Evolutionary conservation across 805 yeast species (phyloP), one percentile per base, ranked within the genome.

Genomic region (Ogataea thermomethanolica): DNA sequence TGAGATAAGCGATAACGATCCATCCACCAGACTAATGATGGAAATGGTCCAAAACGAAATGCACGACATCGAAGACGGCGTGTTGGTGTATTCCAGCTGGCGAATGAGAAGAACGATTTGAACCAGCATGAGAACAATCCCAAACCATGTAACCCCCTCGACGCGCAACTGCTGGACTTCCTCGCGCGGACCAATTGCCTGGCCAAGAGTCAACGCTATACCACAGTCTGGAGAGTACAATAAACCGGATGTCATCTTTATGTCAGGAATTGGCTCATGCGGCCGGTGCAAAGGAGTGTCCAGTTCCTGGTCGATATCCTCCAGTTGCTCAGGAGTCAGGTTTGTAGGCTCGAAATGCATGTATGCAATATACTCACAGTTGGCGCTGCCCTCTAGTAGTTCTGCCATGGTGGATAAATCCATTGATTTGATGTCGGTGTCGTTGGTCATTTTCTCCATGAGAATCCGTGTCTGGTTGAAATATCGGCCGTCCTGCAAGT

Each of bases 151-250:
- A 45, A 69, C 59, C 8, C 56, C 57, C 59, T 79, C 58, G 27
- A 74, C 59, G 36, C 58, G 54, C 4, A 48, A 38, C 29, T 57
- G 54, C 25, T 58, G 63, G 14, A 74, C 69, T 53, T 81, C 90
- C 36, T 66, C 61, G 45, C 79, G 75, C n/a, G 73, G 63, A 1
- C 96, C 96, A 10, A 42, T 39, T 2, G 67, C 60, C 6, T 54
- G 47, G 7, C 59, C 58, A 6, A 74, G 29, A 5, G 62, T 58
- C 4, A 86, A 45, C 2, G 74, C 56, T 2, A 82, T 55, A 0
- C 90, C 95, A 67, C 98, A 90, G 56, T 90, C 95, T 0, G 97
- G 97, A 0, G 96, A 87, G 54, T 85, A 89, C 13, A 87, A 44
- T 10, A 87, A 46, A 6, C 83, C 88, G 8, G 72, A 62, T 2